A percentile compares a stretch with the other conserved stretches of the same genome.
These are phyloP conservation scores for Dillenia turbinata DNA, from an alignment of 164 flowering plant species.

Conservation along the genomic window DNA sequence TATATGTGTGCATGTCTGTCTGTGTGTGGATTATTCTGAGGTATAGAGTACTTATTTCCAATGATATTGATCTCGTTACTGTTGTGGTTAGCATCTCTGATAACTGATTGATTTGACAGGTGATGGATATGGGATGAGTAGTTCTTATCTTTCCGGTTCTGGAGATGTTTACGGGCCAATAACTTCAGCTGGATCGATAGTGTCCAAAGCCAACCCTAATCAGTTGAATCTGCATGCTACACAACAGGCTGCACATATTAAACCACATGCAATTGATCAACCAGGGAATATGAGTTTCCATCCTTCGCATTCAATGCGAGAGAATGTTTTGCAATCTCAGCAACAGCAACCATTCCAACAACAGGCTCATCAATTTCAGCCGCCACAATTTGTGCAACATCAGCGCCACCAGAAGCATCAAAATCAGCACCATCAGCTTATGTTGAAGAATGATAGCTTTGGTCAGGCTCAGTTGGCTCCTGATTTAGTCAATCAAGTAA, in stretches of 20 bases:
- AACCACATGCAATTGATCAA: conserved; percentile 48
- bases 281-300: conserved; percentile 49
- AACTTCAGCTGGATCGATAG: conserved; percentile 44
- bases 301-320: conserved; percentile 32
- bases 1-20: too few relatives aligned
- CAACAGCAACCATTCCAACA: conserved; percentile 56
- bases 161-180: conserved; percentile 54
- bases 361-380: conserved; percentile 48
- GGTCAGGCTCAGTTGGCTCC: conserved; percentile 53
- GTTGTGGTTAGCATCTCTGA: conserved; percentile 11
- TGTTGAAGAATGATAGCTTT: conserved; percentile 44
- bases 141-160: conserved; percentile 56
- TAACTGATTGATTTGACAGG: conserved; percentile 37
- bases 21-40: too few relatives aligned
- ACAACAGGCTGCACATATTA: conserved; percentile 39
- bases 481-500: conserved; percentile 38
- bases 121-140: conserved; percentile 52
- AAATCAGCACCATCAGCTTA: conserved; percentile 45
- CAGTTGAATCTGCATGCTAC: conserved; percentile 43
- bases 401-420: conserved; percentile 53
- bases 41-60: too few relatives aligned
- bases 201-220: conserved; percentile 41
- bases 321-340: conserved; percentile 38
- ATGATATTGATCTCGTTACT: not conserved
- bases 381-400: conserved; percentile 39